Conservation (phyloP, 1,139 yeast genomes). For the Kodamaea derodonti region DNA sequence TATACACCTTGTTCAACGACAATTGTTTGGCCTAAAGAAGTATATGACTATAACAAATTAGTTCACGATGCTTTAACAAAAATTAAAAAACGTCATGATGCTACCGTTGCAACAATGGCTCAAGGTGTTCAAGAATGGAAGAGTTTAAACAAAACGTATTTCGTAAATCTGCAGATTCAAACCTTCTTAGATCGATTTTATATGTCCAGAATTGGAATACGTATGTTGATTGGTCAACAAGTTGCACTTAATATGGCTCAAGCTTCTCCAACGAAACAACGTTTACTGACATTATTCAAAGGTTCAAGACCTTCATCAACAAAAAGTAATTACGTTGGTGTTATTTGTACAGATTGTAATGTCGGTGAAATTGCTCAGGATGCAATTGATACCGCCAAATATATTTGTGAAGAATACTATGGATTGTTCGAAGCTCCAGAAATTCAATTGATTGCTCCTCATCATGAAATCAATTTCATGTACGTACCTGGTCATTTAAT, state of each 20-base stretch:
- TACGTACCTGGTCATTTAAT: constrained; percentile 88
- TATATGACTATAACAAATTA: constrained; percentile 62
- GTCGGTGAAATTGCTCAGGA: constrained; percentile 77
- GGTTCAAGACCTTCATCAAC: constrained; percentile 17
- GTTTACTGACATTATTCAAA: constrained; percentile 32
- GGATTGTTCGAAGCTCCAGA: constrained; percentile 80
- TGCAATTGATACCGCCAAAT: constrained; percentile 83
- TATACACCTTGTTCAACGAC: constrained; percentile 54
- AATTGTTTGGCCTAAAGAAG: constrained; percentile 69
- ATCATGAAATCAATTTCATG: constrained; percentile 67
- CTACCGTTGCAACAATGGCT: constrained; percentile 90
- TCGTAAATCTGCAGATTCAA: constrained; percentile 63
- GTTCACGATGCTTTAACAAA: constrained; percentile 65
- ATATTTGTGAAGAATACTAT: constrained; percentile 84
- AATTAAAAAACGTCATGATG: constrained; percentile 84
- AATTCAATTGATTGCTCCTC: constrained; percentile 70
- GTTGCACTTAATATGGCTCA: constrained; percentile 75
- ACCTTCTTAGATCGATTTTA: constrained; percentile 78
- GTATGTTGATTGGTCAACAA: constrained; percentile 89
- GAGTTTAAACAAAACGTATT: constrained; percentile 43
- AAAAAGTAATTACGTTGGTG: constrained; percentile 68
- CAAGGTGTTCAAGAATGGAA: constrained; percentile 94
- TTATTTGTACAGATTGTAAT: constrained; percentile 76
- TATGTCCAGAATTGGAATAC: constrained; percentile 82
- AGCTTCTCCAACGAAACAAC: constrained; percentile 41